Conservation (phyloP, 75 land plant genomes). For the Sequoiadendron giganteum region DNA sequence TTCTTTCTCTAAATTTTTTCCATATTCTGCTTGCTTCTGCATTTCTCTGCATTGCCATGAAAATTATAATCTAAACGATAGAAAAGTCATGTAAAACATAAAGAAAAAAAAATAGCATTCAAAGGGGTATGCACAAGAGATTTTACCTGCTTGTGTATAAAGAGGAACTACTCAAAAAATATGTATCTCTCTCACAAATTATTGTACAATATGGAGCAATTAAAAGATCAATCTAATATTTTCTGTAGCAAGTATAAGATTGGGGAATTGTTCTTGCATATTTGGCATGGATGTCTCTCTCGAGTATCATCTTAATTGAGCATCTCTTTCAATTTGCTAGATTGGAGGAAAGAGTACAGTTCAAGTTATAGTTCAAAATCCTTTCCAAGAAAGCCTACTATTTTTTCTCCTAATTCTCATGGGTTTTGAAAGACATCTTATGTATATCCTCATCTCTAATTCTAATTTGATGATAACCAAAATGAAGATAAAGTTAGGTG, state of each 20-base stretch:
- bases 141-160: neutral
- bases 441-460: too few relatives aligned
- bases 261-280: too few relatives aligned
- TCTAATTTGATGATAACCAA: too few relatives aligned
- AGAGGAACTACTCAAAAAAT: neutral
- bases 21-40: conserved; percentile 24
- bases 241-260: neutral
- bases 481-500: too few relatives aligned
- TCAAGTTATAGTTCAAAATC: neutral
- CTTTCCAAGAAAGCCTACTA: neutral
- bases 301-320: neutral
- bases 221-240: neutral
- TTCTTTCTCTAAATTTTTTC: conserved; percentile 38
- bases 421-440: too few relatives aligned
- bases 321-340: neutral
- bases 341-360: neutral
- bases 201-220: neutral
- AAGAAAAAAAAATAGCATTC: neutral
- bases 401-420: neutral
- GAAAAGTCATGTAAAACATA: neutral
- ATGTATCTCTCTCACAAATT: neutral
- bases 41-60: conserved; percentile 36
- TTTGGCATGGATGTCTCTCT: too few relatives aligned
- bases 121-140: too few relatives aligned
- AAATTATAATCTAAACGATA: neutral